phyloP scores from a whole-genome alignment of 163 green algal species.

The Picocystis sp. region DNA sequence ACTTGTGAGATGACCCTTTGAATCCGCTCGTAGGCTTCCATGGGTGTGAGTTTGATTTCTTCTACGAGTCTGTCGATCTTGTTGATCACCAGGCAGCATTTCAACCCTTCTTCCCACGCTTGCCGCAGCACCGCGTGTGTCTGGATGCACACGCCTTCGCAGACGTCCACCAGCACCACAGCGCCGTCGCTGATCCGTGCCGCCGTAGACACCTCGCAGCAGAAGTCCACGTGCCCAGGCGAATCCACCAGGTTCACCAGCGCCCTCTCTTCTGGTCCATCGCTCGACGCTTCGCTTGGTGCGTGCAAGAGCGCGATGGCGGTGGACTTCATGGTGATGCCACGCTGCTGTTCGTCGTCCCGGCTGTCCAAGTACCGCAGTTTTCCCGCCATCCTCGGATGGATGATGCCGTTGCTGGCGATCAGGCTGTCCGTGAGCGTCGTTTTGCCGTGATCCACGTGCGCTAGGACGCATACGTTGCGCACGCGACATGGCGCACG shows the following conservation, averaged over 20 bases:
- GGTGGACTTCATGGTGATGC: constrained; percentile 97
- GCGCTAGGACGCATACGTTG: constrained; percentile 95
- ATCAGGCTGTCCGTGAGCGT: constrained; percentile 89
- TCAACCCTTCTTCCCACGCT: constrained; percentile 78
- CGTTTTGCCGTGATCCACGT: constrained; percentile 99
- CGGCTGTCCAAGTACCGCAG: constrained; percentile 76
- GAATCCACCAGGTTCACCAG: constrained; percentile 97
- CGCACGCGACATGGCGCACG: constrained; percentile 36
- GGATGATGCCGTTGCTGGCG: constrained; percentile 87
- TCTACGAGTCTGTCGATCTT: constrained; percentile 92
- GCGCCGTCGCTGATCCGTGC: constrained; percentile 79
- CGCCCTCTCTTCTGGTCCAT: too few relatives aligned
- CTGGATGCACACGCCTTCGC: constrained; percentile 96
- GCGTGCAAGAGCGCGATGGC: constrained; percentile 81
- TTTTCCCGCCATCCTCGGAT: constrained; percentile 57
- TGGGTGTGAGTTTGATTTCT: constrained; percentile 61
- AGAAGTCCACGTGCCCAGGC: constrained; percentile 97
- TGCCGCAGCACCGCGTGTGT: constrained; percentile 81
- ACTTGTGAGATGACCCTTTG: constrained; percentile 66
- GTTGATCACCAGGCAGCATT: constrained; percentile 83
- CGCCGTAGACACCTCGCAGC: constrained; percentile 83
- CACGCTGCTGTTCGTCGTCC: constrained; percentile 63
- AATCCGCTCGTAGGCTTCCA: constrained; percentile 65
- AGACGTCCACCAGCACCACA: constrained; percentile 86
- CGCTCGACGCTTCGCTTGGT: constrained; percentile 25